A percentile compares a stretch with the other conserved stretches of the same genome.
Evolutionary conservation across 2,329 filamentous ascomycete genomes (phyloP).

Genomic region (Aspergillus calidoustus): DNA sequence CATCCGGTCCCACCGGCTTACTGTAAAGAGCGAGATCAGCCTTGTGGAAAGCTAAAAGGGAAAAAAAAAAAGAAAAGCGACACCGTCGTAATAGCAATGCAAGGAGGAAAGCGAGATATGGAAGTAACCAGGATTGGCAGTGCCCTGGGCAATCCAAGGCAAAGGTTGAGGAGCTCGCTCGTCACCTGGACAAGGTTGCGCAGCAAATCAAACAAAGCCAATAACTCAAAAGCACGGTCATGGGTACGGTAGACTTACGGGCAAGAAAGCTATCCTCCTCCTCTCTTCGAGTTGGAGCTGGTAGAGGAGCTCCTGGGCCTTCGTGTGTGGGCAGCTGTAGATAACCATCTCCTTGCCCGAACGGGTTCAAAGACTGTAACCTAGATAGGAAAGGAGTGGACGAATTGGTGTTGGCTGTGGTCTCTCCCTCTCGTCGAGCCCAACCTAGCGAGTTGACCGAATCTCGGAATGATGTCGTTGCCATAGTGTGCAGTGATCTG

Average conservation of each 20-base stretch:
- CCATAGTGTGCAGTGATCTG: constrained; percentile 29
- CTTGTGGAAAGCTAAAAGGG: constrained; percentile 13
- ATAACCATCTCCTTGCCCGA: constrained; percentile 77
- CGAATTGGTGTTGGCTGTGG: constrained; percentile 69
- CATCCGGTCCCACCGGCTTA: constrained; percentile 95
- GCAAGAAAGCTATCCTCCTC: constrained; percentile 97
- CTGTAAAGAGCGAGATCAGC: constrained; percentile 55
- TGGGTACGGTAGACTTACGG: constrained; percentile 67
- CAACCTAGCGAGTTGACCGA: constrained; percentile 94
- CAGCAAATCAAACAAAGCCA: constrained; percentile 26
- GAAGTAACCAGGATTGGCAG: constrained; percentile 3
- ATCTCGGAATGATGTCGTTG: constrained; percentile 77
- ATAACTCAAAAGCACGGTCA: constrained; percentile 24
- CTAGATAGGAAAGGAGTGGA: constrained; percentile 77
- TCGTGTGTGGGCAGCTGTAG: constrained; percentile 88
- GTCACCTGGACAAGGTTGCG: constrained; percentile 38
- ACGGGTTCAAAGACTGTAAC: constrained; percentile 85
- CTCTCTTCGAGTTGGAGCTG: constrained; percentile 80
- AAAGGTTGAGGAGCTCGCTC: constrained; percentile 44
- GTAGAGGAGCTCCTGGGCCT: constrained; percentile 79
- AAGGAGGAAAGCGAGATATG: constrained; percentile 7
- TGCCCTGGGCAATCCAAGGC: constrained; percentile 29
- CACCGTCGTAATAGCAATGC: constrained; percentile 1
- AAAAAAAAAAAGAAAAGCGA: constrained; percentile 6
- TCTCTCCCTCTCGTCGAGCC: constrained; percentile 80